A percentile compares a stretch with the other conserved stretches of the same genome.
phyloP scores from a whole-genome alignment of 2,329 filamentous ascomycete genomes.

The Podosphaera xanthii region DNA sequence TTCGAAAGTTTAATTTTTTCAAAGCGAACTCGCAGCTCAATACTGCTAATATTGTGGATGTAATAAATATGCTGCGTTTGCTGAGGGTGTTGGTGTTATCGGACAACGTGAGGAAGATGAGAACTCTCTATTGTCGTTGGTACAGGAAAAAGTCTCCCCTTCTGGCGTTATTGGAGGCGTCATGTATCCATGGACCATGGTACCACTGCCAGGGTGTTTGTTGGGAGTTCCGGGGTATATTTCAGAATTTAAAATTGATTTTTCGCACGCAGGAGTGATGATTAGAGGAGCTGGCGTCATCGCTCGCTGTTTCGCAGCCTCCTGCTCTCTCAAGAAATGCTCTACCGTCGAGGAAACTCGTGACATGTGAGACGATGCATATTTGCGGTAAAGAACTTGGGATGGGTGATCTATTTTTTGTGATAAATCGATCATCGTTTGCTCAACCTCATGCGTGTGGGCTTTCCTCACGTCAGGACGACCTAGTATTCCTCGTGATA shows the following conservation, averaged over 20 bases:
- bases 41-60: constrained; percentile 24
- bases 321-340: constrained; percentile 41
- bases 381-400: constrained; percentile 43
- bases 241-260: constrained; percentile 22
- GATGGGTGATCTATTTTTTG: constrained; percentile 45
- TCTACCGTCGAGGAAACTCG: constrained; percentile 41
- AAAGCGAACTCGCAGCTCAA: constrained; percentile 18
- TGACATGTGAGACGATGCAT: constrained; percentile 40
- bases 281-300: constrained; percentile 38
- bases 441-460: constrained; percentile 46
- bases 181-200: constrained; percentile 50
- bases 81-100: constrained; percentile 35
- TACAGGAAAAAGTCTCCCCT: constrained; percentile 26
- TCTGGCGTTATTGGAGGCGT: constrained; percentile 75
- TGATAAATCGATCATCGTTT: constrained; percentile 28
- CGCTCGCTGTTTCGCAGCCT: constrained; percentile 29
- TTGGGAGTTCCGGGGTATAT: constrained; percentile 57
- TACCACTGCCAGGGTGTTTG: constrained; percentile 30
- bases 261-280: constrained; percentile 24
- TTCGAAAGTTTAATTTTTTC: constrained; percentile 1
- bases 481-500: constrained; percentile 68
- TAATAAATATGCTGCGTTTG: constrained; percentile 20
- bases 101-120: constrained; percentile 24
- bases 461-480: constrained; percentile 50
- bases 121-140: constrained; percentile 11